Percentiles rank a stretch among this genome's conserved stretches.
Evolutionary conservation across 495 filamentous ascomycete genomes (phyloP).

Genomic region (Penicillium dipodomyicola): DNA sequence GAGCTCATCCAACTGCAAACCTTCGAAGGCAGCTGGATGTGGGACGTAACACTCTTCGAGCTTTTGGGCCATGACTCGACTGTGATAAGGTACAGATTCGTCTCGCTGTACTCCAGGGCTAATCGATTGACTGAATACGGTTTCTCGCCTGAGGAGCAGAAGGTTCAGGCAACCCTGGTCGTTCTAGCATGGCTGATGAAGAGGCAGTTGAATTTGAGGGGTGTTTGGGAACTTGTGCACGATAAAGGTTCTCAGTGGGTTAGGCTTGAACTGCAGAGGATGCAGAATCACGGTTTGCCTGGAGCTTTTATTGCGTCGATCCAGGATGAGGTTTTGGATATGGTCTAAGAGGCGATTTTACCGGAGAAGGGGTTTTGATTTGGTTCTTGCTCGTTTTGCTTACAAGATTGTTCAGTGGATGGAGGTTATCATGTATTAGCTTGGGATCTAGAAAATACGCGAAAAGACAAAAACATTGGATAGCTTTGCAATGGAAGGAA

Average conservation of each 20-base stretch:
- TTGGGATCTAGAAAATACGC: not conserved
- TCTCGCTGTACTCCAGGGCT: not conserved
- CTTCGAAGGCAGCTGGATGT: conserved; percentile 16
- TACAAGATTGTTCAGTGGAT: not conserved
- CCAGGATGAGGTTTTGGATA: not conserved
- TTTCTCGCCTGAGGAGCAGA: not conserved
- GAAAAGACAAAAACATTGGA: not conserved
- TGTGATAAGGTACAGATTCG: not conserved
- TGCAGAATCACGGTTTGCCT: not conserved
- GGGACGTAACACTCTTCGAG: conserved; percentile 9
- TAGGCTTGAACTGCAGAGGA: not conserved
- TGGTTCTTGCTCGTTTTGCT: not conserved
- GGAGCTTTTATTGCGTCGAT: not conserved
- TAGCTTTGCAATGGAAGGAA: not conserved
- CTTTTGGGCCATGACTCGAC: not conserved
- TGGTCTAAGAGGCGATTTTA: not conserved
- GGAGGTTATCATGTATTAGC: not conserved
- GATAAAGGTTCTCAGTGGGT: conserved; percentile 38
- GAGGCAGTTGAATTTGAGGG: conserved; percentile 36
- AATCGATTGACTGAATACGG: not conserved
- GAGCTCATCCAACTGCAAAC: conserved; percentile 14
- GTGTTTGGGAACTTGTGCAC: conserved; percentile 54
- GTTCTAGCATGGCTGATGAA: conserved; percentile 49
- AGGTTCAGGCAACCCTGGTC: conserved; percentile 45
- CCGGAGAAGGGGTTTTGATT: not conserved